Base-by-base conservation (phyloP, 2,329 filamentous ascomycete species). In the Botryotinia calthae region DNA sequence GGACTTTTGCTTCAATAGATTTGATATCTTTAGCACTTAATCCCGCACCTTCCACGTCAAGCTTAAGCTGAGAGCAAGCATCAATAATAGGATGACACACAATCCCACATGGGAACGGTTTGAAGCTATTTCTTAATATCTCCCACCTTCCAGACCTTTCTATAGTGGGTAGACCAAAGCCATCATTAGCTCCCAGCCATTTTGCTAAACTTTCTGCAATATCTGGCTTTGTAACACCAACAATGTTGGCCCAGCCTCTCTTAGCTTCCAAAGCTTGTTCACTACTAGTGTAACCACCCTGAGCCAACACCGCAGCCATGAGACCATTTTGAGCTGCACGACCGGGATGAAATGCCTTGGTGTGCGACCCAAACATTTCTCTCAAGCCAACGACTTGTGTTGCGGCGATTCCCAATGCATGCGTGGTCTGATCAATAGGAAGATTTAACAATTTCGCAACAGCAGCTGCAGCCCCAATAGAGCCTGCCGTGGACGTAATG, bases 31-130 rank as follows among this genome's bases (percentile, higher is more conserved):
- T 63, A 0, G 80, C 59, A 22, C 77, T 67, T 5, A 82, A 76
- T 0, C 80, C 81, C 56, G 81, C 75, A 18, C 75, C 67, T 20
- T 77, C 65, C 58, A 84, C 78, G 67, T 86, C 79, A 1, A 80
- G 76, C 75, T 84, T 82, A 22, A 87, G 76, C 75, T 86, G 84
- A 22, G 84, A 83, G 74, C 84, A 85, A 3, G 80, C 86, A 77
- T 88, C 86, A 72, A 88, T 88, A 5, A 84, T 82, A 1, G 86
- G 86, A 77, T 88, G 87, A 74, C 87, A 85, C 0, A 88, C 85
- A 73, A 88, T 87, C 1, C 86, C 87, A 77, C 86, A 88, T 0
- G 87, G 86, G 74, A 86, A 88, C 0, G 86, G 87, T 77, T 88
- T 88, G 80, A 88, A 88, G 1, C 85, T 83, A 74, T 88, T 88